Evolutionary conservation across 1,139 yeast genomes (phyloP), one percentile per base, ranked within the genome.

Genomic region (Suhomyces chickasaworum): DNA sequence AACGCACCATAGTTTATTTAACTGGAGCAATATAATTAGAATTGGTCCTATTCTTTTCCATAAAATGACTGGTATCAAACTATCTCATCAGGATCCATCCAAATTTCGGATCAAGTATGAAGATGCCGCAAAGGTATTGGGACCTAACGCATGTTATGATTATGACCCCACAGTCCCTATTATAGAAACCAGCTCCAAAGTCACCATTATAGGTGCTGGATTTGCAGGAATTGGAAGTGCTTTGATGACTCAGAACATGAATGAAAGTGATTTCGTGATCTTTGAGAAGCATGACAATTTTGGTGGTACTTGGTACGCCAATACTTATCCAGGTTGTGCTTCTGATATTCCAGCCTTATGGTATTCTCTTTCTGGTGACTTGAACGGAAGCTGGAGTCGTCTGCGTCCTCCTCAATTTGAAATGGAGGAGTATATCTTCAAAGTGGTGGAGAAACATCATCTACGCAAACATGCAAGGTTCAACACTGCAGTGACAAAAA

Each of bases 281-380:
- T 75, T 72, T 50, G 83, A 78, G 49, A 71, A 71, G 50, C 78
- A 73, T 48, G 64, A 61, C 41, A 61, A 69, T 42, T 66, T 75
- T 48, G 83, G 83, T n/a, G 83, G 83, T 5, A 76, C 81, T 32
- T 78, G 83, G 83, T 72, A 69, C 58, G 78, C 79, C 42, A 78
- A 78, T 53, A 67, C 78, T 3, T 78, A 78, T 52, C 83, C 82
- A 3, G 82, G 81, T 5, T 77, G 80, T 56, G 82, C 81, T 32
- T 69, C 76, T 21, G 80, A 75, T 55, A 71, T 77, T 45, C 83
- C 82, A 3, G 77, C 78, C 1, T 56, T 75, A 29, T 78, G 79
- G 75, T 75, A 77, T 48, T 69, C 77, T 25, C 68, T 68, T 43
- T 70, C 67, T 20, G 66, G 65, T 42, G 77, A 67, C 45, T 61